These are phyloP conservation scores for Aspergillus saccharolyticus DNA, from an alignment of 495 filamentous ascomycete genomes.

Conservation along the genomic window DNA sequence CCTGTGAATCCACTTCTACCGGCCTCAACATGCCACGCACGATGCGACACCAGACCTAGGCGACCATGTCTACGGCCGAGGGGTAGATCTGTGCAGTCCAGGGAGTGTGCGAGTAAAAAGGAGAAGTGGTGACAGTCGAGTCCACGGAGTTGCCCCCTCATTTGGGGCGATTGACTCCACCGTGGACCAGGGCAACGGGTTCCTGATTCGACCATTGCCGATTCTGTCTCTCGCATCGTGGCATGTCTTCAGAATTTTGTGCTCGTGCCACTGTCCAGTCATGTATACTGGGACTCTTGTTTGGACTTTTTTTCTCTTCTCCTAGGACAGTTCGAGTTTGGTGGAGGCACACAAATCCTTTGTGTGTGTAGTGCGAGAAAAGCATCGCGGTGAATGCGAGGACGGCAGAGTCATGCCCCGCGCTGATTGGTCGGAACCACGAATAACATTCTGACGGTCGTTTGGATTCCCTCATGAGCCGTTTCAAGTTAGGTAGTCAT, in stretches of 20 bases:
- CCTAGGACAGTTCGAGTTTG: background rate
- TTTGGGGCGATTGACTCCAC: background rate
- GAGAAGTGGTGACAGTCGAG: background rate
- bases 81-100: background rate
- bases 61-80: background rate
- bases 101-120: background rate
- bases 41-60: background rate
- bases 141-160: background rate
- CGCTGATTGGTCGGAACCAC: background rate
- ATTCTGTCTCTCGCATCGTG: background rate
- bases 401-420: no score
- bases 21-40: background rate
- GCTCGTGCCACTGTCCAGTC: no score
- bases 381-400: background rate
- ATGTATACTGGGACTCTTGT: background rate
- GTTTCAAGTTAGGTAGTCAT: background rate
- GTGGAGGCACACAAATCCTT: background rate
- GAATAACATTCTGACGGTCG: conserved; percentile 1
- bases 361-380: background rate
- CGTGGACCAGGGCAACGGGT: background rate
- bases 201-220: background rate
- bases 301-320: background rate
- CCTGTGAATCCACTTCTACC: background rate
- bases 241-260: background rate
- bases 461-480: background rate